Percentiles rank a stretch among this genome's conserved stretches.
These are phyloP conservation scores for Orbilia blumenaviensis DNA, from an alignment of 2,329 filamentous ascomycete species.

Conservation along the genomic window DNA sequence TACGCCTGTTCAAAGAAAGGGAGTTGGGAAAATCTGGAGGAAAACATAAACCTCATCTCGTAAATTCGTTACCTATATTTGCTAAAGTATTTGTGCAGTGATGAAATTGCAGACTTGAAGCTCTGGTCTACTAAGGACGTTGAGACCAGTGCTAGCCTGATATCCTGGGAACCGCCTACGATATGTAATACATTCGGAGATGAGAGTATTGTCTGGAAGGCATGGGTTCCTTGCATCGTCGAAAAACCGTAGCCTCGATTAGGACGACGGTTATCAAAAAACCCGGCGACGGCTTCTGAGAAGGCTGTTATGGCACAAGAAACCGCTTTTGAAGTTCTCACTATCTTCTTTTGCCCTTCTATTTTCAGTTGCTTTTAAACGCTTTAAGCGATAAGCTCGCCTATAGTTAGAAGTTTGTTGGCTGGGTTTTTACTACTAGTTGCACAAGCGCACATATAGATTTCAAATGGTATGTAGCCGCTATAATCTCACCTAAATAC, in stretches of 20 bases:
- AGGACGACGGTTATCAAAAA: not conserved
- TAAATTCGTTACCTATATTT: not conserved
- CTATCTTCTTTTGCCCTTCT: not conserved
- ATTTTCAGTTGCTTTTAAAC: too few species aligned
- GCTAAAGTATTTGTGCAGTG: slow-evolving; percentile 1
- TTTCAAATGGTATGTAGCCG: too few species aligned
- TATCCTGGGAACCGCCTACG: not conserved
- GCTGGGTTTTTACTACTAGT: too few species aligned
- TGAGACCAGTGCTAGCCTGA: not conserved
- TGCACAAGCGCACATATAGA: too few species aligned
- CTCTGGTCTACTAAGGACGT: slow-evolving; percentile 3
- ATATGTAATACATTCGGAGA: slow-evolving; percentile 2
- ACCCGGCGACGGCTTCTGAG: not conserved
- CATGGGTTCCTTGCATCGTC: not conserved
- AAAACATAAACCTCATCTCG: not conserved
- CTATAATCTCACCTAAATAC: too few species aligned
- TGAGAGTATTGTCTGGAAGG: not conserved
- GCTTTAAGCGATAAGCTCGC: too few species aligned
- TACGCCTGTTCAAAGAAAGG: slow-evolving; percentile 5
- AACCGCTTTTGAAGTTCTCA: slow-evolving; percentile 6
- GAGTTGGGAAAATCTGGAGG: not conserved
- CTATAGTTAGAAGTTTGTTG: too few species aligned
- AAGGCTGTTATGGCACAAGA: not conserved
- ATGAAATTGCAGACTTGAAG: slow-evolving; percentile 7
- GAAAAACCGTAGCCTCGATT: not conserved